Base-by-base conservation (phyloP, 2,329 filamentous ascomycete genomes). In the Ophiostoma fasciatum region DNA sequence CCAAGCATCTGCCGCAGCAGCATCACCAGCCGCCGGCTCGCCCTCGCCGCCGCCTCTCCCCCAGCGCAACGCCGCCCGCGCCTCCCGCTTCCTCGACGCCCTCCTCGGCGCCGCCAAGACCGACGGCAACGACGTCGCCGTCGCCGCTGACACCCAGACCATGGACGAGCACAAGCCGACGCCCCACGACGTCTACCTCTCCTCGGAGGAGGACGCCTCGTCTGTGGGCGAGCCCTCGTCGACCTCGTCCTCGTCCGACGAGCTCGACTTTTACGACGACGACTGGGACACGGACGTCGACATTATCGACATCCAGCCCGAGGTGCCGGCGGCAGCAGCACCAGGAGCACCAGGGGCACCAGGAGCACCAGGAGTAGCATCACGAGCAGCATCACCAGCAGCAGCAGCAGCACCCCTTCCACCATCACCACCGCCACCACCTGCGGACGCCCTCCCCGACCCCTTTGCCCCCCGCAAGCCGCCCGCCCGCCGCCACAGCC, bases 171-270 rank as follows among this genome's bases (percentile, higher is more conserved):
- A n/a, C n/a, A n/a, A n/a, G n/a, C n/a, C 59, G 17, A 50, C 51
- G 2, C 67, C 71, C 6, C 71, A 75, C 50, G 67, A 74, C 38
- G 48, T 71, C 39, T 78, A 78, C 51, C 64, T 78, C 19, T 77
- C 72, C 2, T 76, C 71, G 0, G 74, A 78, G 45, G 74, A 78
- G 49, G 74, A 77, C 43, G 71, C 64, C 21, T 77, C 73, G 2
- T 73, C 73, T 2, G 71, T 68, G 14, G 66, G 68, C 31, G 72
- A 73, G 51, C 18, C 42, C 65, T 74, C 69, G 23, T 25, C 23
- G 11, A 13, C 11, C 23, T 25, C 11, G 37, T 67, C 72, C 47
- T 64, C 68, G 37, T 67, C 72, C 47, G 63, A 64, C 47, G 64
- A 66, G 34, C 58, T 58, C 41, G 59, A 59, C 40, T 52, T 50